Conservation (phyloP, 108 stramenopile species). For the Cyclotella atomus region DNA sequence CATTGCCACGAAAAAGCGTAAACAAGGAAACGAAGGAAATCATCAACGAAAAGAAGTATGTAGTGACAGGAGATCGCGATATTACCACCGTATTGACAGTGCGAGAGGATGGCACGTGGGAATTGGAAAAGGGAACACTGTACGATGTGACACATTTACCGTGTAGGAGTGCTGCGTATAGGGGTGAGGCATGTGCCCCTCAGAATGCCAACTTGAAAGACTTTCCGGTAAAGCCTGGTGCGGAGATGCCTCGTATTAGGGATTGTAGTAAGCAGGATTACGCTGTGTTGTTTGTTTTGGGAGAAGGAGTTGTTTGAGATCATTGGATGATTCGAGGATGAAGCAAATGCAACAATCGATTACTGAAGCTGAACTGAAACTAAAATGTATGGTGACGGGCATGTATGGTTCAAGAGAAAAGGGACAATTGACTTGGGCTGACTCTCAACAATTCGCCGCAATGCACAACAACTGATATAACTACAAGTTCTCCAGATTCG, state of each 20-base stretch:
- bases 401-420: too few relatives aligned
- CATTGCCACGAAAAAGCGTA: conserved; percentile 43
- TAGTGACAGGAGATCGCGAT: conserved; percentile 53
- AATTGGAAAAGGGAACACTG: conserved; percentile 44
- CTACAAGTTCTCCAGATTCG: too few relatives aligned
- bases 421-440: too few relatives aligned
- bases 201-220: conserved; percentile 36
- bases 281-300: conserved; percentile 59
- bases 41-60: conserved; percentile 35
- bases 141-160: conserved; percentile 65
- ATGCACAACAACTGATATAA: too few relatives aligned
- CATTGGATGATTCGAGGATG: too few relatives aligned
- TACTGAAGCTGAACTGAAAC: too few relatives aligned
- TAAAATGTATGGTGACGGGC: too few relatives aligned
- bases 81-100: conserved; percentile 50
- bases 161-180: conserved; percentile 47
- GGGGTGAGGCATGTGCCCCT: conserved; percentile 43
- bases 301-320: conserved; percentile 58
- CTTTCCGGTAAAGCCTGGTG: conserved; percentile 59
- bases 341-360: too few relatives aligned
- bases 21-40: conserved; percentile 64
- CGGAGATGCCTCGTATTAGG: conserved; percentile 48
- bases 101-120: conserved; percentile 49
- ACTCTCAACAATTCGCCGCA: too few relatives aligned
- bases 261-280: conserved; percentile 57